These are phyloP conservation scores for Dendrocalamus sinicus DNA, from an alignment of 176 grass and related monocot species.

Conservation along the genomic window DNA sequence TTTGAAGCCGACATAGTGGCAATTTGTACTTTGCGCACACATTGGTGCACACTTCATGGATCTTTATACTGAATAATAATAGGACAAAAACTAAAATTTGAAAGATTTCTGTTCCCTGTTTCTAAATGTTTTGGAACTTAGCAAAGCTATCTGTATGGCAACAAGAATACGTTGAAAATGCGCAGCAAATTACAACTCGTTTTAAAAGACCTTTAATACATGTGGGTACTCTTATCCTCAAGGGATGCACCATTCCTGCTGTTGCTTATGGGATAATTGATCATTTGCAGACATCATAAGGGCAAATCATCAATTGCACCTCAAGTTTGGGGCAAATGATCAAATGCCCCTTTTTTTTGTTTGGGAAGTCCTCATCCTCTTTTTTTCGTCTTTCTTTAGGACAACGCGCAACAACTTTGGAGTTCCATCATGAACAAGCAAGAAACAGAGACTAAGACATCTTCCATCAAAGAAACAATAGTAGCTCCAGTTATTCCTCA, in stretches of 20 bases:
- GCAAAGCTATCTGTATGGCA: background rate
- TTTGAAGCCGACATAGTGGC: background rate
- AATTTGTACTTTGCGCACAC: background rate
- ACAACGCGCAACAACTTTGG: conserved; percentile 43
- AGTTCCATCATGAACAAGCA: conserved; percentile 45
- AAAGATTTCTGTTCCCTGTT: background rate
- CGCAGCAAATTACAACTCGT: background rate
- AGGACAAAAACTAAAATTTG: conserved; percentile 3
- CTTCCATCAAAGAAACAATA: conserved; percentile 31
- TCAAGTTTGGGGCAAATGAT: no score
- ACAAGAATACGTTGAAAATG: background rate
- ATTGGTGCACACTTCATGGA: conserved; percentile 4
- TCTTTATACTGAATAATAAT: conserved; percentile 21
- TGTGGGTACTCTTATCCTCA: background rate
- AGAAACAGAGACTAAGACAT: conserved; percentile 40
- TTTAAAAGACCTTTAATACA: background rate
- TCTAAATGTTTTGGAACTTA: background rate
- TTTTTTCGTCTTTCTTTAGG: conserved; percentile 36
- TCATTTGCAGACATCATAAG: no score
- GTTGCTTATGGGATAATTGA: background rate
- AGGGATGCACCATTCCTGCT: background rate
- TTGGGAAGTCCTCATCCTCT: conserved; percentile 21
- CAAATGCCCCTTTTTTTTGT: background rate
- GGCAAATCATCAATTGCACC: no score
- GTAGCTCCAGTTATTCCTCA: conserved; percentile 61